Conservation (phyloP, 2,329 filamentous ascomycete genomes). For the Phaeosphaeriaceae sp. region DNA sequence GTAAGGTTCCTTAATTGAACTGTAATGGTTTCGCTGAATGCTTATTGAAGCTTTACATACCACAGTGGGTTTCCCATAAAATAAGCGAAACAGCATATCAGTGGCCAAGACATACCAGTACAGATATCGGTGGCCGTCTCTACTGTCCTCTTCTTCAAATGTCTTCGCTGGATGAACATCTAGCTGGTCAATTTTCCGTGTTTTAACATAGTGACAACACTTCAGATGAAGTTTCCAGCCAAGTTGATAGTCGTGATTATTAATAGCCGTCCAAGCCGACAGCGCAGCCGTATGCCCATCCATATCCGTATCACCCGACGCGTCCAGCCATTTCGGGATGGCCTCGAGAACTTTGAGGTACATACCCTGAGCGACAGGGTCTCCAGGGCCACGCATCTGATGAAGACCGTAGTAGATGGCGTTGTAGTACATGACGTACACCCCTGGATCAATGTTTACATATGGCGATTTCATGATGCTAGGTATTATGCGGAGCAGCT, state of each 20-base stretch:
- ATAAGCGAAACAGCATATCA: conserved; percentile 35
- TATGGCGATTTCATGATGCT: conserved; percentile 35
- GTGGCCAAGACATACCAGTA: conserved; percentile 34
- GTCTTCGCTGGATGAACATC: conserved; percentile 25
- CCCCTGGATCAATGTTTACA: conserved; percentile 30
- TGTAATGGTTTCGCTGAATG: too few relatives aligned
- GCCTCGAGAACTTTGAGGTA: conserved; percentile 36
- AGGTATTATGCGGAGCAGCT: conserved; percentile 26
- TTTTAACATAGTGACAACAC: conserved; percentile 30
- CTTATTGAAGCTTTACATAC: conserved; percentile 5
- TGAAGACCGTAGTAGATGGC: conserved; percentile 34
- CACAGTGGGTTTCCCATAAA: conserved; percentile 34
- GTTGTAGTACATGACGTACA: conserved; percentile 36
- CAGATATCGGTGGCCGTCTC: conserved; percentile 21
- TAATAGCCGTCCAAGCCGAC: conserved; percentile 31
- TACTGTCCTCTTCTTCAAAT: conserved; percentile 27
- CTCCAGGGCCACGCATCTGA: conserved; percentile 20
- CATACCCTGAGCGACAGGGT: conserved; percentile 20
- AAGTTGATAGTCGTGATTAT: conserved; percentile 36
- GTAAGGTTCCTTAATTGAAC: too few relatives aligned
- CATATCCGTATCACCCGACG: conserved; percentile 16
- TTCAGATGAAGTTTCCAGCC: conserved; percentile 41
- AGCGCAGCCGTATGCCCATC: conserved; percentile 31
- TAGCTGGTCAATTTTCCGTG: conserved; percentile 26
- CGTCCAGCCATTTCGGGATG: conserved; percentile 36